Conservation (phyloP, 352 stramenopile species). For the Pythium pectinolyticum region DNA sequence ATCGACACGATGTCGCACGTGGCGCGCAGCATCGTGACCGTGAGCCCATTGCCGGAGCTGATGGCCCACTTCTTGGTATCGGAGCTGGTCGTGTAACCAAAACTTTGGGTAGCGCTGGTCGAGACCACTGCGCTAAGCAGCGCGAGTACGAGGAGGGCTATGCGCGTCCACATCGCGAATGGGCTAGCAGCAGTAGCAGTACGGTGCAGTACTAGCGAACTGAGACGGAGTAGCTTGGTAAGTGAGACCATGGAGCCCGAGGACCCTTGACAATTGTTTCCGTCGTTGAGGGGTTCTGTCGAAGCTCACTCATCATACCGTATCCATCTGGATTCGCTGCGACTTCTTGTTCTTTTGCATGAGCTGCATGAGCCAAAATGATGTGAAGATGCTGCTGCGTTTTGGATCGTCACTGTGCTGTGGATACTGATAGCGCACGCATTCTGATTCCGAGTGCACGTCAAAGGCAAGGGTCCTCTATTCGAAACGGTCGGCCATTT, state of each 20-base stretch:
- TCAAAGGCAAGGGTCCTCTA: too few relatives aligned
- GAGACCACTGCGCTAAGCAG: background rate
- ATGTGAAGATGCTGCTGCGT: too few relatives aligned
- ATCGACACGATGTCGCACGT: slow-evolving; percentile 49
- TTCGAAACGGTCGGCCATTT: too few relatives aligned
- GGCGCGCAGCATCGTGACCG: slow-evolving; percentile 37
- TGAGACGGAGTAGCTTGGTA: background rate
- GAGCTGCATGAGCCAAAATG: too few relatives aligned
- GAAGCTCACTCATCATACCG: too few relatives aligned
- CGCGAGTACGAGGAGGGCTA: too few relatives aligned
- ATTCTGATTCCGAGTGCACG: too few relatives aligned
- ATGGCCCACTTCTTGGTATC: slow-evolving; percentile 39
- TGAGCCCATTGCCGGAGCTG: slow-evolving; percentile 32
- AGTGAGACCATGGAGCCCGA: background rate
- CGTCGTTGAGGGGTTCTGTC: too few relatives aligned
- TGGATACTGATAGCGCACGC: too few relatives aligned
- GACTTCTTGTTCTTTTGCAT: too few relatives aligned
- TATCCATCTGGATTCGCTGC: background rate
- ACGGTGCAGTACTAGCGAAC: background rate
- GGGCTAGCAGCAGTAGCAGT: background rate
- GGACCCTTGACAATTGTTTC: background rate
- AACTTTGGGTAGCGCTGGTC: slow-evolving; percentile 5
- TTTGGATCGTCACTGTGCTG: too few relatives aligned
- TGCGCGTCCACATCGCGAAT: too few relatives aligned
- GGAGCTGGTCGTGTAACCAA: slow-evolving; percentile 31